Evolutionary conservation across 495 filamentous ascomycete genomes (phyloP), one percentile per base, ranked within the genome.

Genomic region (Neurospora sp.): DNA sequence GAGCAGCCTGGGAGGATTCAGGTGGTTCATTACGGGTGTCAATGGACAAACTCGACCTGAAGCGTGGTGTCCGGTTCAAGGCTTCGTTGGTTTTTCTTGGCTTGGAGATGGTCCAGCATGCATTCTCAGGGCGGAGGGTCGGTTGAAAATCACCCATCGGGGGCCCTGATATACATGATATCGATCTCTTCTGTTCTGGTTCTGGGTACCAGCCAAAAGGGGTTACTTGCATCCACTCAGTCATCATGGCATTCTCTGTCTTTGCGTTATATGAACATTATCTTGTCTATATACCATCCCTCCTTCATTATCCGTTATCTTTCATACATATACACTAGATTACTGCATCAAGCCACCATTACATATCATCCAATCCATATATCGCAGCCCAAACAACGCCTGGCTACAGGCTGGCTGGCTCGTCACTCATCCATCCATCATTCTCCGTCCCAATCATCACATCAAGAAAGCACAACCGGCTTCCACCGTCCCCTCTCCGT

Each of bases 401-500:
- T 40, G 20, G 11, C 9, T 69, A 11, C 70, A 7, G 53, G 53
- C 22, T 53, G 10, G n/a, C 3, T 35, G 53, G 14, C 27, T 66
- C 27, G 9, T 35, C 53, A 35, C 53, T 31, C 53, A 37, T 38
- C 35, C 22, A 20, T 71, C 18, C 22, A 20, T 71, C 18, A 69
- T n/a, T 20, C 11, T 35, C 46, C 40, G 12, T n/a, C 27, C 14
- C 3, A 20, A n/a, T 22, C 39, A 27, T 22, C 46, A 40, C 16
- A 39, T 78, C 72, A 80, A 2, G 78, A 81, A 10, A 86, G 76
- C 53, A 75, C 73, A 22, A 84, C 75, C 11, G 75, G 77, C 53
- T 74, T 82, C 83, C 83, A 87, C 53, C 85, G 74, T 16, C 84
- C 84, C 46, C 86, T 75, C 72, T 88, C 85, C 20, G 81, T 83